Conservation (phyloP, 805 yeast species). For the Pachysolen tannophilus region DNA sequence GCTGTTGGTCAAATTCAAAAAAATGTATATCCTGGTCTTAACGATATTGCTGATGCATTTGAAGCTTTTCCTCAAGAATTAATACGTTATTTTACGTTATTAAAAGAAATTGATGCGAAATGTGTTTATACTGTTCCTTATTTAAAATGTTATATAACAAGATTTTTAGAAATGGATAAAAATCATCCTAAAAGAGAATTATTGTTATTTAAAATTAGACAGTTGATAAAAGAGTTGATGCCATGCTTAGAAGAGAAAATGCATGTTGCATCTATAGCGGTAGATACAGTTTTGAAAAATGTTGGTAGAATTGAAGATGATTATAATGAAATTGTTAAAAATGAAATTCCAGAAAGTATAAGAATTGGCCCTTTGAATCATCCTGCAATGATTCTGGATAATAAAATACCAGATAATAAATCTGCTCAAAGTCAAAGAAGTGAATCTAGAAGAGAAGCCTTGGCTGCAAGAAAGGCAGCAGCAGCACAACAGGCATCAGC, state of each 20-base stretch:
- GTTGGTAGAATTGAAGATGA: conserved; percentile 71
- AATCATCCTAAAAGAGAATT: conserved; percentile 29
- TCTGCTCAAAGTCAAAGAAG: conserved; percentile 71
- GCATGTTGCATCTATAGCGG: conserved; percentile 92
- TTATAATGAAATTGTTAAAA: conserved; percentile 61
- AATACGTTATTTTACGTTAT: conserved; percentile 74
- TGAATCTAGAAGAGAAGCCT: conserved; percentile 85
- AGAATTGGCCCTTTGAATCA: conserved; percentile 77
- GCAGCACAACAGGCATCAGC: conserved; percentile 9
- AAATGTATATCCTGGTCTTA: conserved; percentile 72
- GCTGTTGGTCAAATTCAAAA: neutral
- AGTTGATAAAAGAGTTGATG: conserved; percentile 57
- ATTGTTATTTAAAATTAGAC: conserved; percentile 31
- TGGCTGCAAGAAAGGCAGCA: conserved; percentile 73
- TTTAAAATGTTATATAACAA: conserved; percentile 45
- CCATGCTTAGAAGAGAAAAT: conserved; percentile 95
- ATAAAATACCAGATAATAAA: conserved; percentile 40
- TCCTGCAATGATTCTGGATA: conserved; percentile 76
- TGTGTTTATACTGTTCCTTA: conserved; percentile 70
- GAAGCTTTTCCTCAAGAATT: conserved; percentile 85
- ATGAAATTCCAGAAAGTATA: conserved; percentile 77
- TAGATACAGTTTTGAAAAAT: conserved; percentile 66
- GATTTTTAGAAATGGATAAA: conserved; percentile 32
- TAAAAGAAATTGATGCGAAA: conserved; percentile 93
- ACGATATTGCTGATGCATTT: conserved; percentile 84